These are phyloP conservation scores for Termitomyces sp. DNA, from an alignment of 768 basidiomycete species.

Conservation along the genomic window DNA sequence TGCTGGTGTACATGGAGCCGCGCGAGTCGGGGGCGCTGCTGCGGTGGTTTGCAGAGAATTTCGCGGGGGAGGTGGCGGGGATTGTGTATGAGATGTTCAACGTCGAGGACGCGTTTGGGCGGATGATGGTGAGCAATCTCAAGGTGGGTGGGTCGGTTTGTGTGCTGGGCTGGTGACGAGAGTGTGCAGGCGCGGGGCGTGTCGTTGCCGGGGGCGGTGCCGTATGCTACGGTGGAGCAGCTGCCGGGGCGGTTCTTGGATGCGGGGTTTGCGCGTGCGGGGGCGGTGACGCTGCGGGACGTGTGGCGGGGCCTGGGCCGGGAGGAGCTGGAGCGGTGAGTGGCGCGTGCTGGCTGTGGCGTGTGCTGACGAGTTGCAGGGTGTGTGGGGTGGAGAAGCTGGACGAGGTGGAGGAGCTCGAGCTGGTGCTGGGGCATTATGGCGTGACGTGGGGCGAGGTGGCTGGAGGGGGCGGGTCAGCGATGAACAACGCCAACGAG, in stretches of 20 bases:
- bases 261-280: slow-evolving; percentile 47
- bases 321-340: neutral
- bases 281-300: slow-evolving; percentile 62
- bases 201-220: slow-evolving; percentile 62
- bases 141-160: no score
- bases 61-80: slow-evolving; percentile 37
- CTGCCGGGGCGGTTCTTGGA: slow-evolving; percentile 55
- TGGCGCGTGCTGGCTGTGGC: no score
- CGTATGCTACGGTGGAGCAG: slow-evolving; percentile 51
- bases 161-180: no score
- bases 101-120: slow-evolving; percentile 83
- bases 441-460: slow-evolving; percentile 69
- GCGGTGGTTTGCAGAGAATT: slow-evolving; percentile 65
- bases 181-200: slow-evolving; percentile 71
- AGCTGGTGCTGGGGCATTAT: slow-evolving; percentile 86
- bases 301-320: slow-evolving; percentile 47
- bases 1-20: slow-evolving; percentile 82
- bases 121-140: slow-evolving; percentile 89
- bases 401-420: slow-evolving; percentile 93
- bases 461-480: slow-evolving; percentile 15
- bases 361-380: no score
- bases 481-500: neutral
- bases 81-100: slow-evolving; percentile 94
- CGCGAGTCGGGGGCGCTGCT: slow-evolving; percentile 52
- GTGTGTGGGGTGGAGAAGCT: slow-evolving; percentile 61